These are phyloP conservation scores for Chytriomyces hyalinus DNA, from an alignment of 192 early-diverging fungal species.

Conservation along the genomic window DNA sequence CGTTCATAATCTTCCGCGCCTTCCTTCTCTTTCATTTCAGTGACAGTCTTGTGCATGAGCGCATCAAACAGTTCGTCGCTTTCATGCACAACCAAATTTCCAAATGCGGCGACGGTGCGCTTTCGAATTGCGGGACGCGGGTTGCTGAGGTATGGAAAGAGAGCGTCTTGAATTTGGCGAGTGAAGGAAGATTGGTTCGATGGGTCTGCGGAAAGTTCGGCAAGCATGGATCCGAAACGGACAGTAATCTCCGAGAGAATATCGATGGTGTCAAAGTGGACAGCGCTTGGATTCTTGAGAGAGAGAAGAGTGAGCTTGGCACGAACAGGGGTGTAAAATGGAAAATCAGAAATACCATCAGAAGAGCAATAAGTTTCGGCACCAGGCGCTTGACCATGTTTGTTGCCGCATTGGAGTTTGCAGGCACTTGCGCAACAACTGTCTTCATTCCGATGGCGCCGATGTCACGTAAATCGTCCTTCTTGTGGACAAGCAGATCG, in stretches of 20 bases:
- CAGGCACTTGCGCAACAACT: slow-evolving; percentile 74
- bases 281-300: slow-evolving; percentile 37
- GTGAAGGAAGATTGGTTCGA: slow-evolving; percentile 45
- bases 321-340: background rate
- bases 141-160: slow-evolving; percentile 74
- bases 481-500: slow-evolving; percentile 59
- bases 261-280: slow-evolving; percentile 72
- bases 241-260: slow-evolving; percentile 73
- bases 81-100: slow-evolving; percentile 67
- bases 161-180: slow-evolving; percentile 63
- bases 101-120: slow-evolving; percentile 72
- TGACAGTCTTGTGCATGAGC: slow-evolving; percentile 60
- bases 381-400: slow-evolving; percentile 68
- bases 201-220: slow-evolving; percentile 23
- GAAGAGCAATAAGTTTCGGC: slow-evolving; percentile 68
- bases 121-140: slow-evolving; percentile 78
- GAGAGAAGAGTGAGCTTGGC: too few relatives aligned
- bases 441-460: slow-evolving; percentile 85
- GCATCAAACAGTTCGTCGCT: slow-evolving; percentile 75
- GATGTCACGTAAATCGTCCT: slow-evolving; percentile 78
- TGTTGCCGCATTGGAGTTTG: slow-evolving; percentile 51
- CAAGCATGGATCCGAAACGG: slow-evolving; percentile 70
- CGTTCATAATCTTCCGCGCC: slow-evolving; percentile 65
- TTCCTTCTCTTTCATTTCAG: slow-evolving; percentile 57
- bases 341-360: slow-evolving; percentile 53